phyloP scores from a whole-genome alignment of 2,329 filamentous ascomycete genomes.

The Colletotrichum magnum region DNA sequence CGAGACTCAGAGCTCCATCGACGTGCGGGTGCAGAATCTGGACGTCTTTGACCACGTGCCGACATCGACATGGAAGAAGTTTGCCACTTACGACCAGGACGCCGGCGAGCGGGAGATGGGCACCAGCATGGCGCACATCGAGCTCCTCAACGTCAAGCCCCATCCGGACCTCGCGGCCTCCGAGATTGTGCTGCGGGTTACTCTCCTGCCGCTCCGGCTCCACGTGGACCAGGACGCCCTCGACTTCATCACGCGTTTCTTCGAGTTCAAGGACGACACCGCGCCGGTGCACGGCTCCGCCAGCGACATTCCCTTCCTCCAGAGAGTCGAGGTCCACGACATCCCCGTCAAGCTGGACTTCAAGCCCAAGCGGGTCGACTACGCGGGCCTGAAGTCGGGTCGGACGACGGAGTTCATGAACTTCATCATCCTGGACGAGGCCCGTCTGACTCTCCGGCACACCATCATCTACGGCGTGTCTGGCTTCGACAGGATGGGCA shows the following conservation, averaged over 20 bases:
- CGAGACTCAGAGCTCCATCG: constrained; percentile 89
- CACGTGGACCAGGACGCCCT: constrained; percentile 98
- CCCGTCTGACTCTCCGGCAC: constrained; percentile 87
- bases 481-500: constrained; percentile 90
- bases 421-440: constrained; percentile 91
- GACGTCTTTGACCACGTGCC: constrained; percentile 96
- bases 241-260: constrained; percentile 97
- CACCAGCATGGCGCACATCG: constrained; percentile 90
- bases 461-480: constrained; percentile 93
- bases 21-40: constrained; percentile 84
- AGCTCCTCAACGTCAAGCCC: constrained; percentile 90
- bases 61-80: constrained; percentile 98
- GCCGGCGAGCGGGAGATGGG: constrained; percentile 88
- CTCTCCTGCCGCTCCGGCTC: constrained; percentile 85
- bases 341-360: constrained; percentile 91
- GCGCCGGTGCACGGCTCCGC: constrained; percentile 68
- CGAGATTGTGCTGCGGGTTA: constrained; percentile 87
- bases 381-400: constrained; percentile 90
- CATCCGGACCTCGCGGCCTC: constrained; percentile 87
- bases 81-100: constrained; percentile 92
- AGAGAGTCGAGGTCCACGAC: constrained; percentile 88
- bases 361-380: constrained; percentile 98
- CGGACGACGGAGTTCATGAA: constrained; percentile 99
- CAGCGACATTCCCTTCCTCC: constrained; percentile 86
- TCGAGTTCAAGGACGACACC: constrained; percentile 92